Conservation (phyloP, 1,284 basidiomycete genomes). For the Cystobasidium sp. region DNA sequence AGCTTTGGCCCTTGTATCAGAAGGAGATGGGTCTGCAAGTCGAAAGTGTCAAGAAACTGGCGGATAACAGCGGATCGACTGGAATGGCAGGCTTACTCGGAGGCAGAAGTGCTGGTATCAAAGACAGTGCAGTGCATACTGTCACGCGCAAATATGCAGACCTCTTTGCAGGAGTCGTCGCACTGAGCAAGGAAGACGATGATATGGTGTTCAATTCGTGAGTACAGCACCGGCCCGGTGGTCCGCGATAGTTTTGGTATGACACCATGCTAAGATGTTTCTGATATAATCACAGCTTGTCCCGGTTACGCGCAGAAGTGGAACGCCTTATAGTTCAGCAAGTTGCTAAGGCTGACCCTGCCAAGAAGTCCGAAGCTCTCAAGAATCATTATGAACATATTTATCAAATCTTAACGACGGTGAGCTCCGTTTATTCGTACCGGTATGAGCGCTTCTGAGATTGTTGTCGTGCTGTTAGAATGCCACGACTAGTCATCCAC, state of each 20-base stretch:
- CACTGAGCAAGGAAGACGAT: slow-evolving; percentile 80
- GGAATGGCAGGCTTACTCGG: slow-evolving; percentile 63
- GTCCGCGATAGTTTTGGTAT: no score
- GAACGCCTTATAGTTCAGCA: slow-evolving; percentile 75
- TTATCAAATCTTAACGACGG: slow-evolving; percentile 71
- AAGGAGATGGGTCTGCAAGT: slow-evolving; percentile 82
- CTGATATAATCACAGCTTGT: slow-evolving; percentile 63
- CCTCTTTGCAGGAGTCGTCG: slow-evolving; percentile 78
- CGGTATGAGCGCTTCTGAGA: slow-evolving; percentile 11
- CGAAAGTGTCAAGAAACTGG: slow-evolving; percentile 77
- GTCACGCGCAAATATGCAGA: slow-evolving; percentile 70
- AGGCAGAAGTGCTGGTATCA: slow-evolving; percentile 66
- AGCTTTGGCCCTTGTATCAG: slow-evolving; percentile 89
- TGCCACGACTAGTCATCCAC: slow-evolving; percentile 62
- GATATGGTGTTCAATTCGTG: slow-evolving; percentile 94
- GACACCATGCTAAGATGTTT: slow-evolving; percentile 27
- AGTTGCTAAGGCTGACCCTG: slow-evolving; percentile 66
- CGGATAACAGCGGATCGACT: slow-evolving; percentile 68
- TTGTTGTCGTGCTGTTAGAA: slow-evolving; percentile 17
- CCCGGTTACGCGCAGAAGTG: slow-evolving; percentile 84
- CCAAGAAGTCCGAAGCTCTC: slow-evolving; percentile 70
- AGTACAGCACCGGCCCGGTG: slow-evolving; percentile 49
- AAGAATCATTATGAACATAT: slow-evolving; percentile 75
- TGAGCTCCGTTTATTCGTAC: slow-evolving; percentile 58
- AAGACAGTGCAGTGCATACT: slow-evolving; percentile 51